These are phyloP conservation scores for Colletotrichum paranaense DNA, from an alignment of 2,329 filamentous ascomycete species.

Conservation along the genomic window DNA sequence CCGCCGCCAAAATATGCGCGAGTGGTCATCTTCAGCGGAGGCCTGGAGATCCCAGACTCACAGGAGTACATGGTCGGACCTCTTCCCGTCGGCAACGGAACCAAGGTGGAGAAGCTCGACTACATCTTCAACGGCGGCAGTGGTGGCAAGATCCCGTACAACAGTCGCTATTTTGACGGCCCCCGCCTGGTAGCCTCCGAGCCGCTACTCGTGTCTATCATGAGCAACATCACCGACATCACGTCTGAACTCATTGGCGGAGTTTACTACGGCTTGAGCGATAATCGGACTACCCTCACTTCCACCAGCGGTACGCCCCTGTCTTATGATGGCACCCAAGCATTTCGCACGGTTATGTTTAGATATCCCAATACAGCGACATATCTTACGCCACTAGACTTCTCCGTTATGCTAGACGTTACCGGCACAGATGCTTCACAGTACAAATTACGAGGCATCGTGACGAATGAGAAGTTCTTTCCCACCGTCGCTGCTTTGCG, in stretches of 20 bases:
- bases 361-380: slow-evolving; percentile 50
- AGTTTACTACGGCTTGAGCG: slow-evolving; percentile 45
- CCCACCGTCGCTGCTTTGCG: slow-evolving; percentile 46
- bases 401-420: slow-evolving; percentile 56
- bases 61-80: slow-evolving; percentile 63
- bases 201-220: slow-evolving; percentile 49
- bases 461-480: slow-evolving; percentile 54
- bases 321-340: slow-evolving; percentile 53
- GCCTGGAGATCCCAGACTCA: slow-evolving; percentile 52
- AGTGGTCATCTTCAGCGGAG: slow-evolving; percentile 58
- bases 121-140: slow-evolving; percentile 57
- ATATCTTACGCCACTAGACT: slow-evolving; percentile 56
- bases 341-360: slow-evolving; percentile 55
- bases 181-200: slow-evolving; percentile 46
- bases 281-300: slow-evolving; percentile 45
- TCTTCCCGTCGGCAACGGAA: slow-evolving; percentile 53
- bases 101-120: slow-evolving; percentile 51
- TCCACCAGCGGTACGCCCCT: slow-evolving; percentile 48
- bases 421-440: slow-evolving; percentile 55
- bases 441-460: slow-evolving; percentile 55
- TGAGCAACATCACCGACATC: slow-evolving; percentile 58
- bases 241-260: slow-evolving; percentile 51
- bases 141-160: slow-evolving; percentile 49
- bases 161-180: slow-evolving; percentile 47
- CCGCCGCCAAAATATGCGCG: slow-evolving; percentile 56